Conservation (phyloP, 2,329 filamentous ascomycete genomes). For the Aureobasidium uvarum region DNA sequence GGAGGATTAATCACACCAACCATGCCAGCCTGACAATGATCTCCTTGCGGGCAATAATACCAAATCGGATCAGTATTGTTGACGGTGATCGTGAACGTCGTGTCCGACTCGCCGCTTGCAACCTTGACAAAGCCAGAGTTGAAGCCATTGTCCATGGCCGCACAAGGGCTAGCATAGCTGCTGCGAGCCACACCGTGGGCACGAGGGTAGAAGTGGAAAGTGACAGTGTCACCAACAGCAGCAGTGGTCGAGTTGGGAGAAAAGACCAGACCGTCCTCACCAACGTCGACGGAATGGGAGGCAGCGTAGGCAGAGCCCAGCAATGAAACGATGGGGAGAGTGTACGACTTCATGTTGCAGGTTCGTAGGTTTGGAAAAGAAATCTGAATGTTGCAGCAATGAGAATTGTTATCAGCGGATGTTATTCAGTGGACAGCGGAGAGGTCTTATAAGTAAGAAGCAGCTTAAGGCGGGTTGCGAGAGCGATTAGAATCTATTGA, state of each 20-base stretch:
- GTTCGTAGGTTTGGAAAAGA: too few species aligned
- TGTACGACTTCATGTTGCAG: neutral
- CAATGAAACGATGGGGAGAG: neutral
- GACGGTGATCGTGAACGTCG: constrained; percentile 24
- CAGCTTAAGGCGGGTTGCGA: too few species aligned
- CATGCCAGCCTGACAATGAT: constrained; percentile 27
- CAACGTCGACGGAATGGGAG: constrained; percentile 18
- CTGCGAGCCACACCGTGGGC: constrained; percentile 27
- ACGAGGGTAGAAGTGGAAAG: constrained; percentile 25
- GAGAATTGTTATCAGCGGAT: too few species aligned
- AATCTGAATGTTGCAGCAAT: too few species aligned
- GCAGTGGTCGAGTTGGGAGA: constrained; percentile 23
- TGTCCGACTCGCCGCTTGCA: neutral
- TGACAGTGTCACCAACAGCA: constrained; percentile 19
- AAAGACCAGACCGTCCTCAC: constrained; percentile 23
- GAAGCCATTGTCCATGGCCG: constrained; percentile 20
- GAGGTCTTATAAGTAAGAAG: too few species aligned
- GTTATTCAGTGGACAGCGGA: too few species aligned
- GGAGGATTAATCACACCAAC: constrained; percentile 28
- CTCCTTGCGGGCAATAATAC: constrained; percentile 26
- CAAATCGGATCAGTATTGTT: constrained; percentile 24
- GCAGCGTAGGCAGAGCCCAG: neutral
- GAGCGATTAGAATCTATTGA: too few species aligned
- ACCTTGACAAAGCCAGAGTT: constrained; percentile 25
- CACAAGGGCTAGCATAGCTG: constrained; percentile 22